Conservation (phyloP, 495 filamentous ascomycete genomes). For the Endocarpon pusillum region DNA sequence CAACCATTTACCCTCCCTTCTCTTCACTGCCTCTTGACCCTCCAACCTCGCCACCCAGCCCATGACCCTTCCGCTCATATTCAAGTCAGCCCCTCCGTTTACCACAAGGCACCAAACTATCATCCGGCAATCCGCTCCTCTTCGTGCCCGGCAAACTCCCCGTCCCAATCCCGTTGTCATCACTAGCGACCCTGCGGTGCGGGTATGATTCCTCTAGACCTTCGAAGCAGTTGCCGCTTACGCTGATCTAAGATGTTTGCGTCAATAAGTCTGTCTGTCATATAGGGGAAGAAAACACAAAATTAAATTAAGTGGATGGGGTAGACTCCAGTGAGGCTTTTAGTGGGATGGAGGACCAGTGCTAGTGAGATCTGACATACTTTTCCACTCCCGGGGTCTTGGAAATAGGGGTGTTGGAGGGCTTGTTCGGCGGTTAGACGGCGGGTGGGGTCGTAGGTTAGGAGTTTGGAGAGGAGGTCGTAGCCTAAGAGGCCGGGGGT, state of each 20-base stretch:
- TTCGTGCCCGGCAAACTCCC: constrained; percentile 86
- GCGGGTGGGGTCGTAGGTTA: constrained; percentile 87
- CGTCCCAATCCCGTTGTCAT: constrained; percentile 84
- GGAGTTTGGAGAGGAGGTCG: constrained; percentile 57
- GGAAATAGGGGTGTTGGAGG: constrained; percentile 76
- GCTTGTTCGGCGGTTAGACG: constrained; percentile 73
- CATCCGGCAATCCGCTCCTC: constrained; percentile 72
- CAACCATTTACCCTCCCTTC: too few species aligned
- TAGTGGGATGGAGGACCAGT: too few species aligned
- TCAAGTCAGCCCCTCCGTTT: constrained; percentile 34
- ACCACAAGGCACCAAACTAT: constrained; percentile 46
- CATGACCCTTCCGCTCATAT: background rate
- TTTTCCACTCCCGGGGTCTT: too few species aligned
- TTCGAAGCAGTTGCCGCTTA: constrained; percentile 74
- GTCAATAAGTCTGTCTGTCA: too few species aligned
- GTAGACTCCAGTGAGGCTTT: background rate
- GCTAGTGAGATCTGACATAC: too few species aligned
- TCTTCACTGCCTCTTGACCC: too few species aligned
- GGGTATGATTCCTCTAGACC: constrained; percentile 78
- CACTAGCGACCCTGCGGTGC: constrained; percentile 71
- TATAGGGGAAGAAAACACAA: too few species aligned
- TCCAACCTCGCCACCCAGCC: too few species aligned
- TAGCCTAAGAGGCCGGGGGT: constrained; percentile 61
- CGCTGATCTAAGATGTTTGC: too few species aligned
- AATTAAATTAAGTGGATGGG: too few species aligned